phyloP scores from a whole-genome alignment of 495 filamentous ascomycete species.

The Zalerion maritima region DNA sequence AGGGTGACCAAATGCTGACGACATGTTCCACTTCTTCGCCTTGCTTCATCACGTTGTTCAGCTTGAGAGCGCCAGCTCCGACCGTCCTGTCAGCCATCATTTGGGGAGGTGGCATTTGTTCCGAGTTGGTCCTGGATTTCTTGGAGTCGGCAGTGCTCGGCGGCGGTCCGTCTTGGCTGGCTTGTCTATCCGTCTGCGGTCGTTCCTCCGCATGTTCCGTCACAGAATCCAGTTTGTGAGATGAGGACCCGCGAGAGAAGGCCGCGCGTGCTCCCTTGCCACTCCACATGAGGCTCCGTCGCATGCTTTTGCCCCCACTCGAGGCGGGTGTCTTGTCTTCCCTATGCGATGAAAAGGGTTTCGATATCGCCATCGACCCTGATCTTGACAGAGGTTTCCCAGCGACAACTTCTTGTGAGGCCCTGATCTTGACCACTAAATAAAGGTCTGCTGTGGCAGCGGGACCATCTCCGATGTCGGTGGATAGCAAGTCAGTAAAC shows the following conservation, averaged over 20 bases:
- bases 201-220: constrained; percentile 32
- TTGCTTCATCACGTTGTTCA: constrained; percentile 64
- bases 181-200: constrained; percentile 12
- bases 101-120: constrained; percentile 25
- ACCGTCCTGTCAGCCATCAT: constrained; percentile 44
- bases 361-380: constrained; percentile 20
- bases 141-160: constrained; percentile 42
- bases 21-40: constrained; percentile 62
- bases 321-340: constrained; percentile 25
- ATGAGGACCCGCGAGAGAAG: constrained; percentile 27
- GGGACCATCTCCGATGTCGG: constrained; percentile 69
- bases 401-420: constrained; percentile 37
- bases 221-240: constrained; percentile 30
- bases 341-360: constrained; percentile 23
- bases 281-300: constrained; percentile 77
- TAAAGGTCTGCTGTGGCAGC: constrained; percentile 55
- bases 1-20: constrained; percentile 65
- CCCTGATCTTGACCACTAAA: constrained; percentile 69
- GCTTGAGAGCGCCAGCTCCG: constrained; percentile 67
- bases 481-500: constrained; percentile 68
- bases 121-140: constrained; percentile 26
- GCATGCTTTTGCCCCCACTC: constrained; percentile 40
- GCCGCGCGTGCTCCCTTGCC: constrained; percentile 34
- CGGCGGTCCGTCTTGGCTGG: constrained; percentile 29
- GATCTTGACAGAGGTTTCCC: constrained; percentile 32